A percentile compares a stretch with the other conserved stretches of the same genome.
Evolutionary conservation across 2,329 filamentous ascomycete genomes (phyloP).

Genomic region (Aspergillus ruber): DNA sequence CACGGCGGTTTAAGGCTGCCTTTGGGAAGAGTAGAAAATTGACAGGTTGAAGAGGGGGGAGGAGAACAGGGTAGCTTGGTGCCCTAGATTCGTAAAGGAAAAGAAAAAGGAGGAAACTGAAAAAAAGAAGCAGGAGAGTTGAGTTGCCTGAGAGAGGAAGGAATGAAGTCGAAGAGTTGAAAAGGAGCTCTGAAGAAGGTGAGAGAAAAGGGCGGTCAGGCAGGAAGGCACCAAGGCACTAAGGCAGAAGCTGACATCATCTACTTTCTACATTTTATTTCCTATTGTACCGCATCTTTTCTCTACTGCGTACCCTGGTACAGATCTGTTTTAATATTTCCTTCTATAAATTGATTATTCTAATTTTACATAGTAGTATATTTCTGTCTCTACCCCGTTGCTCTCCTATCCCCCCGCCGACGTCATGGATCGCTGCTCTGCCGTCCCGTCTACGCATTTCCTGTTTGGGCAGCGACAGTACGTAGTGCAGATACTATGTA

Average conservation of each 20-base stretch:
- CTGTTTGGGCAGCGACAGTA: not conserved
- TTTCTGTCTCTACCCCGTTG: not conserved
- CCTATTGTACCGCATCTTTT: not conserved
- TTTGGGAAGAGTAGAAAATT: slow-evolving; percentile 16
- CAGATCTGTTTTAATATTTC: not conserved
- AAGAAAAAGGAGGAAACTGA: slow-evolving; percentile 12
- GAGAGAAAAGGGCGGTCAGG: not conserved
- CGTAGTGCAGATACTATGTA: too few relatives aligned
- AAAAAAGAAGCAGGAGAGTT: not conserved
- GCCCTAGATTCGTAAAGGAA: slow-evolving; percentile 61
- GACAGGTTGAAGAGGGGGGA: slow-evolving; percentile 55
- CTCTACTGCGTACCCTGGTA: not conserved
- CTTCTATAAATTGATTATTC: too few relatives aligned
- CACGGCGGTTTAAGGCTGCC: slow-evolving; percentile 35
- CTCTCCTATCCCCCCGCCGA: not conserved
- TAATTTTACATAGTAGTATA: too few relatives aligned
- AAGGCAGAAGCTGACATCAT: not conserved
- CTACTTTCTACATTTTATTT: not conserved
- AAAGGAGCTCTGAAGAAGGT: not conserved
- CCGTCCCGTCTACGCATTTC: not conserved
- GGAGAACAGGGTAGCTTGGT: slow-evolving; percentile 74
- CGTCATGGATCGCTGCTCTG: not conserved
- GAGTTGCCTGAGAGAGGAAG: not conserved
- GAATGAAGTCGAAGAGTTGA: not conserved
- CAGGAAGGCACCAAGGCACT: not conserved